These are phyloP conservation scores for Saitoella complicata DNA, from an alignment of 805 yeast genomes.

Conservation along the genomic window DNA sequence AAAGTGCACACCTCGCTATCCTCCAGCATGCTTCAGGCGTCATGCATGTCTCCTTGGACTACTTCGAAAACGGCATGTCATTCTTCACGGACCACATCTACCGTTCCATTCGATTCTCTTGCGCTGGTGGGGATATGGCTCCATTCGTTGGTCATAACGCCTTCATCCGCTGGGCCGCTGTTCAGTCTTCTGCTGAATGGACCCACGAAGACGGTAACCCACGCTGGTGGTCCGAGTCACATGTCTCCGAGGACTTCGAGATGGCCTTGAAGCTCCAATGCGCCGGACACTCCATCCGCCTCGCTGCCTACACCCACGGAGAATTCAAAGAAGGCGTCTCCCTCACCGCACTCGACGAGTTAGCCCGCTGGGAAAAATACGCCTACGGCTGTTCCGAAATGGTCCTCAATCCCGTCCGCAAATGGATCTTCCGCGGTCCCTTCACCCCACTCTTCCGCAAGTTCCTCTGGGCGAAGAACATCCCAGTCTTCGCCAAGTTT, in stretches of 20 bases:
- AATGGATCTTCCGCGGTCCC: not conserved
- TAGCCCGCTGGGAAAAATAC: not conserved
- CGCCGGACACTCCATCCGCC: not conserved
- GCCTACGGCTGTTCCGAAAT: not conserved
- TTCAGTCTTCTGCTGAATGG: slow-evolving; percentile 6
- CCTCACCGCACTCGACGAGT: not conserved
- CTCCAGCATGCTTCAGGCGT: slow-evolving; percentile 8
- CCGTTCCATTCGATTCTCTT: slow-evolving; percentile 8
- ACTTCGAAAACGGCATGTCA: slow-evolving; percentile 9
- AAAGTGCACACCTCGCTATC: slow-evolving; percentile 9
- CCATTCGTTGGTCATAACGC: slow-evolving; percentile 11
- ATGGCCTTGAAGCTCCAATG: not conserved
- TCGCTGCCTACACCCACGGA: not conserved
- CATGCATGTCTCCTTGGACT: slow-evolving; percentile 7
- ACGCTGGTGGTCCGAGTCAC: not conserved
- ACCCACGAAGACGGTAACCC: no score
- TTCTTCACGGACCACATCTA: slow-evolving; percentile 10
- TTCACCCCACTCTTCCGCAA: not conserved
- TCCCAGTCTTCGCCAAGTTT: not conserved
- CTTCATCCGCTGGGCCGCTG: slow-evolving; percentile 9
- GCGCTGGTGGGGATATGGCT: slow-evolving; percentile 10
- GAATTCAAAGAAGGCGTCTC: not conserved
- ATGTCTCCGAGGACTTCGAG: not conserved
- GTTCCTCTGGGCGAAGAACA: not conserved
- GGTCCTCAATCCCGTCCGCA: not conserved